Evolutionary conservation across 2,329 filamentous ascomycete genomes (phyloP).

Genomic region (Botrytis paeoniae): DNA sequence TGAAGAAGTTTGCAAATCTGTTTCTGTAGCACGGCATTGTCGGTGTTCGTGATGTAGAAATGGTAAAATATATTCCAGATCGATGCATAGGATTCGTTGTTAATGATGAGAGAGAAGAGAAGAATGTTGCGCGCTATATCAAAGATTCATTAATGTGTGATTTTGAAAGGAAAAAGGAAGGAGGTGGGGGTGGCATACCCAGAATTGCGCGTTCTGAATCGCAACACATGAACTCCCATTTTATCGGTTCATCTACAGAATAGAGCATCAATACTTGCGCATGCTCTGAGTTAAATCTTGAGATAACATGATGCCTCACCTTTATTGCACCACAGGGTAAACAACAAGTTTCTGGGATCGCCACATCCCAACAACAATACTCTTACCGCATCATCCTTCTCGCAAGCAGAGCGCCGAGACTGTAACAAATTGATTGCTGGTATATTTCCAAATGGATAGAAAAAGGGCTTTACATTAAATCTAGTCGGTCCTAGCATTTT

Average conservation of each 20-base stretch:
- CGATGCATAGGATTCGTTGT: not conserved
- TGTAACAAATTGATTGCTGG: conserved; percentile 20
- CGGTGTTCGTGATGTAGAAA: conserved; percentile 8
- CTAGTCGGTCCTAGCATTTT: conserved; percentile 7
- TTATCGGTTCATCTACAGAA: not conserved
- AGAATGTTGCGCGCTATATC: conserved; percentile 20
- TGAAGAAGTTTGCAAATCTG: conserved; percentile 12
- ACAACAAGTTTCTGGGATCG: conserved; percentile 23
- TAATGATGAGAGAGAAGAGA: conserved; percentile 13
- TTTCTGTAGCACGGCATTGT: conserved; percentile 3
- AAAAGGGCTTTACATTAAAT: not conserved
- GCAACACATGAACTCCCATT: conserved; percentile 9
- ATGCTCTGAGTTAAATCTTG: rapidly evolving
- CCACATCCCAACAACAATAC: conserved; percentile 24
- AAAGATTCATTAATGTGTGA: not conserved
- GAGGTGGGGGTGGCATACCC: not conserved
- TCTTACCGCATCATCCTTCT: not conserved
- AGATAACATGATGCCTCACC: not conserved
- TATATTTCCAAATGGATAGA: conserved; percentile 22
- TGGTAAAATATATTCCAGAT: conserved; percentile 22
- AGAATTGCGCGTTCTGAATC: conserved; percentile 6
- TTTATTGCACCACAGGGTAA: conserved; percentile 18
- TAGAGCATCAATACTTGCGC: not conserved
- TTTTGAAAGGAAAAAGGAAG: not conserved
- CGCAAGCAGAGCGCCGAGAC: conserved; percentile 1